Base-by-base conservation (phyloP, 768 basidiomycete genomes). In the Pulveroboletus sp. region DNA sequence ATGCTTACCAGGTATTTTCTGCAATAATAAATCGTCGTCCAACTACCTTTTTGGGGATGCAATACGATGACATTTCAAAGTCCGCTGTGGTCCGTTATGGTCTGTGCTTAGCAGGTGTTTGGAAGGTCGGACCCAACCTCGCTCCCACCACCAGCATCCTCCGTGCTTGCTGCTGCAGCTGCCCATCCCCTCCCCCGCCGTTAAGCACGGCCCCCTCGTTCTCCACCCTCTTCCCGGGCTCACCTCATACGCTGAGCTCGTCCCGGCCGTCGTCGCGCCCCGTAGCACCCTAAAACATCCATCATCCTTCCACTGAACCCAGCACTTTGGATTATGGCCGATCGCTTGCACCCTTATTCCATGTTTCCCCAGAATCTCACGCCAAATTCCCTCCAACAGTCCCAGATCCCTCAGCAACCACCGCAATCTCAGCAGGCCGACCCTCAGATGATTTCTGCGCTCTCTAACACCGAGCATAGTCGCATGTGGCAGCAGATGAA, bases 111-210 rank as follows among this genome's bases (percentile, higher is more conserved):
- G 63, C 66, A 64, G 64, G 65, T 59, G 62, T 69, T 67, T 64
- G 62, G 67, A 67, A 69, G 72, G 72, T 71, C 70, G 70, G 67
- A 60, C 68, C 69, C 72, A 73, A 73, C 71, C 75, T 77, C 76
- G 72, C 76, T 73, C 76, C 79, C 76, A 76, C 80, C 76, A 78
- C 75, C 76, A 74, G 71, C 67, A 72, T 74, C 65, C 63, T 65
- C 69, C 64, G 61, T 54, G 51, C 57, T 68, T 62, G 66, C 52
- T 60, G 54, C 39, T 48, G 50, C 50, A 35, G 51, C 53, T 31
- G 68, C 68, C 66, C 66, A 21, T 3, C 56, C 66, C 69, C 69
- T 61, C 72, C 72, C 71, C 71, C 72, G 72, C 76, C 74, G 71
- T 75, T 33, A 70, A 74, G 74, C 73, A 71, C 66, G 71, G 69